Percentiles rank a stretch among this genome's conserved stretches.
Evolutionary conservation across 2,329 filamentous ascomycete genomes (phyloP).

Genomic region (Fusarium setosum): DNA sequence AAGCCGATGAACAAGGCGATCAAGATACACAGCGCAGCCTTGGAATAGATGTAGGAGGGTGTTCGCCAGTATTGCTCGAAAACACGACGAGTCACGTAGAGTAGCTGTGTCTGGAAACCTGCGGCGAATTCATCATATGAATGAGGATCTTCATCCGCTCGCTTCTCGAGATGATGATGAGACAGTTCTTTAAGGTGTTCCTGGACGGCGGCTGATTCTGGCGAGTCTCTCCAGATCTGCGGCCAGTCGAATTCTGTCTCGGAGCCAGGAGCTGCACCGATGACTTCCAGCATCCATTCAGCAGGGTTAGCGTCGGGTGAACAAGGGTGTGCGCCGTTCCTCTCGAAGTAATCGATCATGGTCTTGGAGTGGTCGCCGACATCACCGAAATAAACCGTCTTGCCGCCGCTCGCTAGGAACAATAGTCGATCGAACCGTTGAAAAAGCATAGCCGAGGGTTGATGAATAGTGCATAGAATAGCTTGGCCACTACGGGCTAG

Average conservation of each 20-base stretch:
- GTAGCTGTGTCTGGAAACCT: conserved; percentile 44
- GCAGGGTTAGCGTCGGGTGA: conserved; percentile 70
- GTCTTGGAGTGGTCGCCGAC: conserved; percentile 66
- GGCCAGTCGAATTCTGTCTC: conserved; percentile 54
- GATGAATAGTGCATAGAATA: conserved; percentile 64
- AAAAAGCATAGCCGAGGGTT: conserved; percentile 61
- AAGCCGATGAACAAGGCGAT: conserved; percentile 63
- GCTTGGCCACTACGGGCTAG: conserved; percentile 63
- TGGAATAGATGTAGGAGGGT: conserved; percentile 73
- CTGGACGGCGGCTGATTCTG: conserved; percentile 46
- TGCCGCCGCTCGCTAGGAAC: conserved; percentile 70
- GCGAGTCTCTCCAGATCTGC: conserved; percentile 50
- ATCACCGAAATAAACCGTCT: conserved; percentile 74
- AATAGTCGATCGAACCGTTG: conserved; percentile 67
- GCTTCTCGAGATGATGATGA: conserved; percentile 9
- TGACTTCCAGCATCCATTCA: conserved; percentile 72
- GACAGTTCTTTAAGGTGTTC: conserved; percentile 45
- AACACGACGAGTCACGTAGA: conserved; percentile 49
- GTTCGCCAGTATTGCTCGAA: conserved; percentile 51
- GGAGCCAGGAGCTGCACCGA: conserved; percentile 59
- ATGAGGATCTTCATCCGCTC: conserved; percentile 8
- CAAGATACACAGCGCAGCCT: conserved; percentile 47
- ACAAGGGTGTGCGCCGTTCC: conserved; percentile 67
- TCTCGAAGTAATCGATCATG: conserved; percentile 70
- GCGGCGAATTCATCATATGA: conserved; percentile 49